Percentiles rank a stretch among this genome's conserved stretches.
Evolutionary conservation across 2,329 filamentous ascomycete genomes (phyloP).

Genomic region (Aspergillus fischeri): DNA sequence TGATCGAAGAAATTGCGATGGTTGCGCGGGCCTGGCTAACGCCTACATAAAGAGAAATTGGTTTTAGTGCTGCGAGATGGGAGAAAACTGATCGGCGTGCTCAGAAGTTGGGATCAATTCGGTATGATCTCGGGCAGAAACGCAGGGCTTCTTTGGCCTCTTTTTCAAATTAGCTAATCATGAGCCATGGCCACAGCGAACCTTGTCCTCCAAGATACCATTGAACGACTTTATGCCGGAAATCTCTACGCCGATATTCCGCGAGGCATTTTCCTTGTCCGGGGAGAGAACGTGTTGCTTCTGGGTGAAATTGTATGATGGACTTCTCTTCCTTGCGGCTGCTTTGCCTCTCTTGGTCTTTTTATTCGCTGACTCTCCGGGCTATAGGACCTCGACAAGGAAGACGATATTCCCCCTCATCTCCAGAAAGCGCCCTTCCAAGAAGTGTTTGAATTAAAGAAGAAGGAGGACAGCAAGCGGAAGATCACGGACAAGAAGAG

Average conservation of each 20-base stretch:
- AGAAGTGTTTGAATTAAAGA: conserved; percentile 67
- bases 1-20: not conserved
- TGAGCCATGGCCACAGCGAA: conserved; percentile 61
- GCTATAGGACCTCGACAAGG: conserved; percentile 78
- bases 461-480: conserved; percentile 64
- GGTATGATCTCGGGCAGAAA: conserved; percentile 53
- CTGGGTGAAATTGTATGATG: conserved; percentile 74
- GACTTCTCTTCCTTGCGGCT: not conserved
- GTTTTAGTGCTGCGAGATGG: conserved; percentile 88
- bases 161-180: not conserved
- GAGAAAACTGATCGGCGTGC: conserved; percentile 84
- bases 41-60: conserved; percentile 72
- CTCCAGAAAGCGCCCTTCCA: conserved; percentile 65
- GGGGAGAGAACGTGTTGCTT: conserved; percentile 94
- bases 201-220: conserved; percentile 86
- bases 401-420: conserved; percentile 75
- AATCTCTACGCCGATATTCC: conserved; percentile 77
- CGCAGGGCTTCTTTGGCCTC: not conserved
- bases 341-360: not conserved
- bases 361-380: not conserved
- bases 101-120: conserved; percentile 97
- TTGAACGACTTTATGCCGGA: conserved; percentile 77
- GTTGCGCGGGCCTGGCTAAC: not conserved
- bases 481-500: conserved; percentile 70
- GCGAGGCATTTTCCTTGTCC: conserved; percentile 83